Evolutionary conservation across 108 stramenopile genomes (phyloP).

Genomic region (Skeletonema menzelii): DNA sequence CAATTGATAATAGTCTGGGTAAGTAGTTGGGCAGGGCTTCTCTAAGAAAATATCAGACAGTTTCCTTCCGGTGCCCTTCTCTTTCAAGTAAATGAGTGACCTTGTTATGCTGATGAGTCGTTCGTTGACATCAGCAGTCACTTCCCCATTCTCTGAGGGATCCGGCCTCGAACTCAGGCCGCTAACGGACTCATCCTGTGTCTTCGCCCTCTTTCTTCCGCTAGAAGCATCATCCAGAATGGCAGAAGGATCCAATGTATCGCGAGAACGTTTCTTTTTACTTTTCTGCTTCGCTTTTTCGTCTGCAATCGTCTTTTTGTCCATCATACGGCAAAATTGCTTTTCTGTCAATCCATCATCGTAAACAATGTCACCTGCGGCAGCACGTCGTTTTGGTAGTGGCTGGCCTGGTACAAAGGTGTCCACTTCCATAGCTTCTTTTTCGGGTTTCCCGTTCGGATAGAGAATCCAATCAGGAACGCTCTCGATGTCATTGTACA

Average conservation of each 20-base stretch:
- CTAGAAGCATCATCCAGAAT: constrained; percentile 26
- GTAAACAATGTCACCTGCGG: constrained; percentile 68
- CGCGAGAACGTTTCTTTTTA: constrained; percentile 48
- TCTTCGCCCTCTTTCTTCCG: constrained; percentile 31
- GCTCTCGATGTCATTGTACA: constrained; percentile 62
- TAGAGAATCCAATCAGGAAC: constrained; percentile 85
- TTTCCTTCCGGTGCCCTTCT: constrained; percentile 75
- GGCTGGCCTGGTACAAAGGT: constrained; percentile 21
- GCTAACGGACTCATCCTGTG: not conserved
- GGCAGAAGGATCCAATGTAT: constrained; percentile 43
- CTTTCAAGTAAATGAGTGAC: constrained; percentile 78
- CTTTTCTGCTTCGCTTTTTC: constrained; percentile 50
- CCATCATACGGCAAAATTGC: constrained; percentile 90
- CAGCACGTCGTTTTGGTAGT: constrained; percentile 68
- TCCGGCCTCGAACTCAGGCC: constrained; percentile 3
- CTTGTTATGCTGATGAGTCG: constrained; percentile 76
- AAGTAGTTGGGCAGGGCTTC: constrained; percentile 80
- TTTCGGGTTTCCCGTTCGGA: constrained; percentile 47
- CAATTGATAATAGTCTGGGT: constrained; percentile 83
- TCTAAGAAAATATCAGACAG: constrained; percentile 85
- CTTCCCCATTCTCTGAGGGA: constrained; percentile 24
- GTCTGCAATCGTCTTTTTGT: constrained; percentile 68
- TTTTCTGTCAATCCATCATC: constrained; percentile 94
- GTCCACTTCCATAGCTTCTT: constrained; percentile 24
- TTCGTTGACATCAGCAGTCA: constrained; percentile 69